phyloP scores from a whole-genome alignment of 2,329 filamentous ascomycete species.

The Apiospora marii region DNA sequence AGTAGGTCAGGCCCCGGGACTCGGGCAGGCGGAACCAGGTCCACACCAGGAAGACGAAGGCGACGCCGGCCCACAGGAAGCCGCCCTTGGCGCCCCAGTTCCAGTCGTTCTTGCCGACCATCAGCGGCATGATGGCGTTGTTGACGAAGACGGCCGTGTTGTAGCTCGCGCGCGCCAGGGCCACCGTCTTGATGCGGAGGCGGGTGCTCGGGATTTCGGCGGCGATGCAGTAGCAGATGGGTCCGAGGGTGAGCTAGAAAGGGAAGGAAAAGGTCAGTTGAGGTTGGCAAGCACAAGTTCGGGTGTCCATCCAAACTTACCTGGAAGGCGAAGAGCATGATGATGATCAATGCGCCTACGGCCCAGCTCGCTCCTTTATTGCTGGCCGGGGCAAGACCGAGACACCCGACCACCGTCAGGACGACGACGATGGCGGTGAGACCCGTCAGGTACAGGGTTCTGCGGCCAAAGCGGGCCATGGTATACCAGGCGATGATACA shows the following conservation, averaged over 20 bases:
- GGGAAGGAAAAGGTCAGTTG: background rate
- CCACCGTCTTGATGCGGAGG: conserved; percentile 25
- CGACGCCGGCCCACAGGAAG: conserved; percentile 28
- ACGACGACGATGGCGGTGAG: conserved; percentile 22
- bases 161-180: conserved; percentile 26
- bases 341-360: conserved; percentile 26
- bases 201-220: conserved; percentile 27
- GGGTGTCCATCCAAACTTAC: background rate
- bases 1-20: conserved; percentile 24
- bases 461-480: conserved; percentile 26
- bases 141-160: conserved; percentile 24
- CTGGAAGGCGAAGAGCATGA: conserved; percentile 28
- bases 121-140: conserved; percentile 27
- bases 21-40: conserved; percentile 28
- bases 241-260: conserved; percentile 23
- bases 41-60: conserved; percentile 25
- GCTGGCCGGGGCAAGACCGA: conserved; percentile 23
- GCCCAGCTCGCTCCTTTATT: conserved; percentile 26
- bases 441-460: conserved; percentile 23
- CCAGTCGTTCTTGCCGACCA: conserved; percentile 25
- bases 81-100: conserved; percentile 26
- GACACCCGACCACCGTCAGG: conserved; percentile 24
- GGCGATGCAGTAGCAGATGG: conserved; percentile 26
- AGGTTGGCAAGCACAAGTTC: background rate
- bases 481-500: conserved; percentile 25